Base-by-base conservation (phyloP, 2,329 filamentous ascomycete genomes). In the Madurella fahalii region DNA sequence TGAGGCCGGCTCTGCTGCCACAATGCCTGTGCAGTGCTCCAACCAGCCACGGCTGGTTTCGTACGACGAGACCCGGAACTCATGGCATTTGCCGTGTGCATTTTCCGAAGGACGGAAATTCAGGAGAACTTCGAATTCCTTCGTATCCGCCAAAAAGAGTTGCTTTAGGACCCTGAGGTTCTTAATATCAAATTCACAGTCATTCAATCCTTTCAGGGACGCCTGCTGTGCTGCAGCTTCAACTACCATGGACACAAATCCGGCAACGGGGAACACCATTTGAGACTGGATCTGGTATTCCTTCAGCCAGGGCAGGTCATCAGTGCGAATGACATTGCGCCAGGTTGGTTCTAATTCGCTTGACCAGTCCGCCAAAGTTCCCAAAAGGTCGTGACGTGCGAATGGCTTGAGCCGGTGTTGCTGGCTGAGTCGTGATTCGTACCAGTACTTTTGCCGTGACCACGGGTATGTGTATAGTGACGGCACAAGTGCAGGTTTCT, bases 221-320 rank as follows among this genome's bases (percentile, higher is more conserved):
- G 64, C 61, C 1, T 59, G 54, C 52, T 71, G 68, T 2, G 53
- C 50, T 1, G 65, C 60, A 0, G 69, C 70, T 58, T 71, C 68
- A 13, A 69, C 56, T 37, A 63, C 66, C 71, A 78, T 74, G 40
- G 72, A 71, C 8, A 75, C 62, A 40, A 71, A 72, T 18, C 74
- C 76, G 1, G 72, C 67, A 18, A 71, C 69, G 17, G 78, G 74
- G 59, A 75, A 78, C 50, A 77, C 71, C 48, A 72, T 71, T 50
- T 75, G 71, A 59, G 71, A 75, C 55, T 78, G 72, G 65, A 79
- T 73, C 41, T 66, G 62, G 67, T 79, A 77, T 57, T 78, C 76
- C 47, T 74, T 69, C 15, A 78, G 71, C 61, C 79, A 80, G 25
- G 79, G 72, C 12, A 72, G 50, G 45, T 71, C 69, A 25, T 69